Base-by-base conservation (phyloP, 148 eudicot genomes). In the Cornus florida region DNA sequence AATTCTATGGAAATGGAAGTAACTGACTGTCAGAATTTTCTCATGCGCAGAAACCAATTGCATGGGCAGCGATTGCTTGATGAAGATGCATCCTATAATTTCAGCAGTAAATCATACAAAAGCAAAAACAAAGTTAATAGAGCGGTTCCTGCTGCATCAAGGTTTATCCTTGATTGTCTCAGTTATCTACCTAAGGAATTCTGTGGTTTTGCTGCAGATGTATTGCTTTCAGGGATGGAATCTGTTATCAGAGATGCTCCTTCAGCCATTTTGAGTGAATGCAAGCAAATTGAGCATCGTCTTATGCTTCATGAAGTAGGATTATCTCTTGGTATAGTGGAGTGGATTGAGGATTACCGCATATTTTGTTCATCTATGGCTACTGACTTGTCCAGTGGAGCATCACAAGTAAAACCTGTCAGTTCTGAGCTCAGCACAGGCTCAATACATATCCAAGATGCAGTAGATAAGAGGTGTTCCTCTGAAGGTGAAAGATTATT, bases 251-350 rank as follows among this genome's bases (percentile, higher is more conserved):
- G 86, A 83, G 92, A 92, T 83, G 92, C 88, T 78, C 84, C 89
- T 81, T 82, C 85, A 67, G 86, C 89, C 82, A 84, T 90, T 72
- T 86, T 96, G 77, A 72, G 48, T 60, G 89, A 90, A 76, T 96
- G 97, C 82, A 88, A 84, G 75, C 77, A 81, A 76, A 83, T 64
- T 17, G 83, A 90, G 72, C 88, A 93, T 66, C 95, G 91, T 66
- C 88, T 87, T 71, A 90, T 96, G 90, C 91, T 96, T 86, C 99
- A 93, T 87, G 93, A 91, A 77, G 83, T 96, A 59, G 99, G 99
- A 57, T 83, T 92, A 13, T 85, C 92, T 77, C 88, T 96, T 73
- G 97, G 99, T 81, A 81, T 96, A 69, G 67, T 85, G 77, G 98
- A 96, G 80, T 96, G 98, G 99, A 88, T 93, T 67, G 75, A 89